Evolutionary conservation across 75 land plant genomes (phyloP).

Genomic region (Isoetes taiwanensis): DNA sequence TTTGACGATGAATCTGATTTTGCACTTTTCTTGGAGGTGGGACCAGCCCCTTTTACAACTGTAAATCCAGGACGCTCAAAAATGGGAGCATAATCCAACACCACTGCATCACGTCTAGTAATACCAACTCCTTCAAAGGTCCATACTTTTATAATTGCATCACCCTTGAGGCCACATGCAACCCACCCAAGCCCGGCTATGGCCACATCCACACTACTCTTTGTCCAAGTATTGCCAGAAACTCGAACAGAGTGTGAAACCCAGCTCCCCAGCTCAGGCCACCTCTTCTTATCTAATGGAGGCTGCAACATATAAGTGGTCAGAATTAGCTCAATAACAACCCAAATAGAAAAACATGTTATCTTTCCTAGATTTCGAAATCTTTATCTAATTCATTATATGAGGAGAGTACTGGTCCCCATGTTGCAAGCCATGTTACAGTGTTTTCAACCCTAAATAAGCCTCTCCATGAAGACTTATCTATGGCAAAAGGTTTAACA

Average conservation of each 20-base stretch:
- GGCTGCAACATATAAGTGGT: conserved; percentile 36
- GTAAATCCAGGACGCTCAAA: conserved; percentile 86
- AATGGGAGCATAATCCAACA: conserved; percentile 39
- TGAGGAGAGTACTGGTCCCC: no score
- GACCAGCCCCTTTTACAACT: conserved; percentile 9
- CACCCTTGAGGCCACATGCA: conserved; percentile 72
- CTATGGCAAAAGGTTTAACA: no score
- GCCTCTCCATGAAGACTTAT: no score
- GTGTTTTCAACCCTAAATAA: no score
- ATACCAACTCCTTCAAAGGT: conserved; percentile 79
- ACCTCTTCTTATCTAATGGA: conserved; percentile 60
- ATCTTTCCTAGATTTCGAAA: no score
- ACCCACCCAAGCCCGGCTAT: conserved; percentile 90
- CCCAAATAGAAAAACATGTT: not conserved
- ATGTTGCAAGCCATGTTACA: no score
- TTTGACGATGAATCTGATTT: no score
- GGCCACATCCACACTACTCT: conserved; percentile 65
- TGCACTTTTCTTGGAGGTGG: no score
- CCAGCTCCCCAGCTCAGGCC: conserved; percentile 71
- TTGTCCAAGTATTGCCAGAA: conserved; percentile 60
- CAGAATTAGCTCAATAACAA: conserved; percentile 1
- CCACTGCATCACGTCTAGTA: conserved; percentile 45
- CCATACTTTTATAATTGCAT: conserved; percentile 68
- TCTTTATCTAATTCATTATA: no score
- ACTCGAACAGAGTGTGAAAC: conserved; percentile 39